Evolutionary conservation across 192 early-diverging fungal genomes (phyloP).

Genomic region (Entomortierella beljakovae): DNA sequence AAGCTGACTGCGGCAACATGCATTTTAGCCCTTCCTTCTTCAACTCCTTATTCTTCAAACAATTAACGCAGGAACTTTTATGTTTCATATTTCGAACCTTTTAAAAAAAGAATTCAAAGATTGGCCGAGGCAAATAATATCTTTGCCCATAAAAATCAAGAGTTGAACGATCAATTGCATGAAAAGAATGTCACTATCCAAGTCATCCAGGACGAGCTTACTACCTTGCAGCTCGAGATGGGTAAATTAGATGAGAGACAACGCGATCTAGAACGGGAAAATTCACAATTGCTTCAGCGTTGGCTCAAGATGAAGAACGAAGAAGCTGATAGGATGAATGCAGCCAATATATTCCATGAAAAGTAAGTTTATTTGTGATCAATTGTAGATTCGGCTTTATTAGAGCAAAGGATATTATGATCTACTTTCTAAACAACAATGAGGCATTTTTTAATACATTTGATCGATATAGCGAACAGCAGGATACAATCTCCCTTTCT

Average conservation of each 20-base stretch:
- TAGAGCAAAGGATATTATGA: too few species aligned
- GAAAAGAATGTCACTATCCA: constrained; percentile 96
- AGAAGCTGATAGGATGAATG: constrained; percentile 93
- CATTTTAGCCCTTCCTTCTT: neutral
- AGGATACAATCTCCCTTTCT: constrained; percentile 20
- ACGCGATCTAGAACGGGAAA: constrained; percentile 81
- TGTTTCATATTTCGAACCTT: too few species aligned
- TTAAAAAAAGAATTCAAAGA: constrained; percentile 45
- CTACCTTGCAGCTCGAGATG: constrained; percentile 91
- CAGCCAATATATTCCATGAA: constrained; percentile 91
- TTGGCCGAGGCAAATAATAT: constrained; percentile 47
- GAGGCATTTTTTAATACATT: constrained; percentile 23
- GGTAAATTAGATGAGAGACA: constrained; percentile 76
- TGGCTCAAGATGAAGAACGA: constrained; percentile 94
- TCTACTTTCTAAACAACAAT: constrained; percentile 24
- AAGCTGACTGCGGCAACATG: neutral
- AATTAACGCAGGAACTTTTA: too few species aligned
- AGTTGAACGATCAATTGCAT: constrained; percentile 63
- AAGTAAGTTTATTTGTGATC: too few species aligned
- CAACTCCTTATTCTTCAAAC: too few species aligned
- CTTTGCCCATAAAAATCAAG: constrained; percentile 46
- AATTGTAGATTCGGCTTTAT: too few species aligned
- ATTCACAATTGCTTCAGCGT: constrained; percentile 86
- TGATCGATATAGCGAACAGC: constrained; percentile 27
- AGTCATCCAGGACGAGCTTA: constrained; percentile 91